Percentiles rank a stretch among this genome's conserved stretches.
These are phyloP conservation scores for Cladosporium velox DNA, from an alignment of 2,329 filamentous ascomycete species.

Conservation along the genomic window DNA sequence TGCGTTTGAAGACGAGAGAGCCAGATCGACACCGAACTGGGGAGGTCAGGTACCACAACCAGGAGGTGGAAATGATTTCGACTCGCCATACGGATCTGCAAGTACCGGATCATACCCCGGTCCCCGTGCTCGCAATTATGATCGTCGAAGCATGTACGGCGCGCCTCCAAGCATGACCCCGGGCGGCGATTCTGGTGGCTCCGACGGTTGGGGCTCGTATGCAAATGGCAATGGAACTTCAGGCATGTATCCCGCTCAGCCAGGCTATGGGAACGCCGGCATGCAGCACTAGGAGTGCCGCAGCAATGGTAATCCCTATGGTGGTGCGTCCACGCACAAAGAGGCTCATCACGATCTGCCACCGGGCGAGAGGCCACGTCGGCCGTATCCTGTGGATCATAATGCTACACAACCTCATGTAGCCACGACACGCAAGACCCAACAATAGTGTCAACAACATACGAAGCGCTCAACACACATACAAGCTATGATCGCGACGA, in stretches of 20 bases:
- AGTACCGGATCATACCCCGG: conserved; percentile 19
- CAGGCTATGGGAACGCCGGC: conserved; percentile 11
- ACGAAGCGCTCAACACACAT: background rate
- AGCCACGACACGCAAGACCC: background rate
- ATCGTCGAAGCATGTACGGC: conserved; percentile 30
- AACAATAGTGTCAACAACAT: background rate
- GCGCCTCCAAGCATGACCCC: conserved; percentile 18
- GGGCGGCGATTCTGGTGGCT: conserved; percentile 23
- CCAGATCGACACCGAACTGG: conserved; percentile 25
- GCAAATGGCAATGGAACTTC: background rate
- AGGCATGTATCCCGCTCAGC: conserved; percentile 9
- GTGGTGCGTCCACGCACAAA: background rate
- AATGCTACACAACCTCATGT: background rate
- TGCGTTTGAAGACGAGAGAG: conserved; percentile 25
- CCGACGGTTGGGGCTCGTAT: conserved; percentile 29
- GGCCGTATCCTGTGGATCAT: background rate
- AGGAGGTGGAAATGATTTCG: conserved; percentile 23
- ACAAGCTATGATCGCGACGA: background rate
- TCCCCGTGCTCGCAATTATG: conserved; percentile 21
- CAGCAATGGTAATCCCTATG: background rate
- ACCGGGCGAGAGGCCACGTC: background rate
- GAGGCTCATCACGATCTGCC: background rate
- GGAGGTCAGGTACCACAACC: conserved; percentile 19
- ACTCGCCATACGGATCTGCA: conserved; percentile 25
- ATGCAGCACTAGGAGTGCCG: conserved; percentile 15